Evolutionary conservation across 257 asterid species (phyloP), one percentile per base, ranked within the genome.

Genomic region (Lantana camara): DNA sequence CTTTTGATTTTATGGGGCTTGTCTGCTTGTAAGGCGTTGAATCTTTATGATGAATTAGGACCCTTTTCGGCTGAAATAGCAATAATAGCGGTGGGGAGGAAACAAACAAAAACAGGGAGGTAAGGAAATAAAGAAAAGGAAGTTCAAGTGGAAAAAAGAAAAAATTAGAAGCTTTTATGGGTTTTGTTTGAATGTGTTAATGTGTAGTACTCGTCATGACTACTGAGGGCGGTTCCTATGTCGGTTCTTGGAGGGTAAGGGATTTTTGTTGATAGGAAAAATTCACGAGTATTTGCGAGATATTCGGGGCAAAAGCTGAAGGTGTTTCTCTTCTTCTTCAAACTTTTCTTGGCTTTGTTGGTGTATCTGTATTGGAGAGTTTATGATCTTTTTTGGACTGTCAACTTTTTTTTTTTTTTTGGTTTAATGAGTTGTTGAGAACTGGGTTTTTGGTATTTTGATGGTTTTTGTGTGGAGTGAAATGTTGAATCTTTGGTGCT

Each of bases 181-280:
- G 48, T 54, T 83, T 77, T 75, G 80, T 84, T 64, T 78, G 83
- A 66, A 65, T 83, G 67, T 73, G 73, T 73, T 59, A 34, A 46
- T 64, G 72, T 57, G 62, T 70, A 55, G 67, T 64, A 22, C 64
- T 78, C 79, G 68, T 75, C 83, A 75, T 57, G 86, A 77, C 90
- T 63, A 75, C 51, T 73, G 88, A 77, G 76, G 58, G 48, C 27
- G 67, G 53, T 71, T 61, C 71, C 66, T 80, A 48, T 78, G 87
- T 86, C 85, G 77, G 84, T 75, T 72, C 64, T 70, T 12, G 35
- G 68, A 74, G 49, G 35, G 66, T 34, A 71, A 62, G 63, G 57
- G 72, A 73, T 79, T 79, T 75, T 75, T 73, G 37, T 65, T 35
- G 63, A 51, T 55, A 17, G 22, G 48, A 61, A 32, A 29, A 24